These are phyloP conservation scores for Trametes meyenii DNA, from an alignment of 768 basidiomycete genomes.

Conservation along the genomic window DNA sequence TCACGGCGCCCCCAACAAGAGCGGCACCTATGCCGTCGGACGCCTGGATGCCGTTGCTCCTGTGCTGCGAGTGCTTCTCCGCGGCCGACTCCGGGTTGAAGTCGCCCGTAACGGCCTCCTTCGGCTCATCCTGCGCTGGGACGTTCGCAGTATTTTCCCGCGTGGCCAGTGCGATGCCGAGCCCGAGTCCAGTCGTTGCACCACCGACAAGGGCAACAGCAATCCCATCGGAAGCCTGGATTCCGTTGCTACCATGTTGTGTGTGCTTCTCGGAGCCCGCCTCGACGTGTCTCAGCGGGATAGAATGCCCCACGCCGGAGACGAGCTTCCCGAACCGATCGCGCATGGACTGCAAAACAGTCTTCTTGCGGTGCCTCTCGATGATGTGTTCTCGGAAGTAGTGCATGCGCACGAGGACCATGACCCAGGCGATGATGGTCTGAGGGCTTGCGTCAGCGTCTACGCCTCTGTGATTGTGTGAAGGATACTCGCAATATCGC, in stretches of 20 bases:
- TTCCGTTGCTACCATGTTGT: constrained; percentile 8
- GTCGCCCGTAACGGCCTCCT: neutral
- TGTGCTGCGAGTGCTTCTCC: neutral
- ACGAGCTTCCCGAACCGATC: constrained; percentile 2
- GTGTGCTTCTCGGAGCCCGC: constrained; percentile 7
- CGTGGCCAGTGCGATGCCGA: constrained; percentile 17
- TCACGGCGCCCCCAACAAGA: too few species aligned
- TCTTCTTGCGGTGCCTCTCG: constrained; percentile 17
- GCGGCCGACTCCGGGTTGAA: neutral
- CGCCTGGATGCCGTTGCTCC: too few species aligned
- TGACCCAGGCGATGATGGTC: constrained; percentile 62
- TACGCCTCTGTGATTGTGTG: constrained; percentile 16
- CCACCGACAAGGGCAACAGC: constrained; percentile 29
- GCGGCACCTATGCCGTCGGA: too few species aligned
- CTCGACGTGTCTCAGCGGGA: constrained; percentile 8
- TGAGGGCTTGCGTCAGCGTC: constrained; percentile 13
- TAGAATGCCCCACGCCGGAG: neutral
- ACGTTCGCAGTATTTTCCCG: too few species aligned
- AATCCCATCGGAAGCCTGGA: constrained; percentile 27
- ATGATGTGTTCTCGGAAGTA: constrained; percentile 29
- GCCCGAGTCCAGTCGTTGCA: constrained; percentile 23
- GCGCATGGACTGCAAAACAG: constrained; percentile 14
- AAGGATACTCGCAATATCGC: constrained; percentile 34
- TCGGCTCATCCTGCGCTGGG: too few species aligned
- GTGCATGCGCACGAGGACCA: constrained; percentile 65